Evolutionary conservation across 2,329 filamentous ascomycete species (phyloP).

Genomic region (Ophiocordyceps sinensis): DNA sequence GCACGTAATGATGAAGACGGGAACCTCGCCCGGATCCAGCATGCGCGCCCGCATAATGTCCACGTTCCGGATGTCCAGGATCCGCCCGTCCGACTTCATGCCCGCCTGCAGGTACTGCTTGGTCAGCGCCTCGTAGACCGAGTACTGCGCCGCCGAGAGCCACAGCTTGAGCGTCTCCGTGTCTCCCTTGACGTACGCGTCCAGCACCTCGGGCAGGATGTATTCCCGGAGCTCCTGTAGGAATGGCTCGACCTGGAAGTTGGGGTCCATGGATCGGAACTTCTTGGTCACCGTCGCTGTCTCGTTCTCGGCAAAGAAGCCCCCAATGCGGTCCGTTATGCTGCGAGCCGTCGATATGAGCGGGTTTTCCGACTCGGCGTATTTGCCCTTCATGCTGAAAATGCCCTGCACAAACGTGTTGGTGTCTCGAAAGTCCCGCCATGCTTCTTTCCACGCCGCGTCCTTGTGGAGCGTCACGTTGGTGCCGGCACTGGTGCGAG

Average conservation of each 20-base stretch:
- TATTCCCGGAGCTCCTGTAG: constrained; percentile 92
- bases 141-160: constrained; percentile 92
- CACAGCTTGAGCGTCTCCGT: constrained; percentile 81
- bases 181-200: constrained; percentile 96
- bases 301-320: constrained; percentile 98
- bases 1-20: constrained; percentile 94
- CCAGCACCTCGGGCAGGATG: constrained; percentile 90
- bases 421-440: constrained; percentile 85
- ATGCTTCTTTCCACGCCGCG: constrained; percentile 94
- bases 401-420: constrained; percentile 79
- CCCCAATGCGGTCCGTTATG: constrained; percentile 82
- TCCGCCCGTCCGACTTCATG: constrained; percentile 86
- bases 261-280: constrained; percentile 89
- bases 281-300: constrained; percentile 96
- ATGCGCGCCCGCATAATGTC: constrained; percentile 73
- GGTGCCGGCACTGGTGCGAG: constrained; percentile 60
- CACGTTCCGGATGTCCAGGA: constrained; percentile 88
- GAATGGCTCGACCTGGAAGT: constrained; percentile 91
- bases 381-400: constrained; percentile 72
- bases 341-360: constrained; percentile 83
- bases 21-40: constrained; percentile 73
- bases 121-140: constrained; percentile 90
- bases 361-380: constrained; percentile 95
- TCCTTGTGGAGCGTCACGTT: constrained; percentile 95
- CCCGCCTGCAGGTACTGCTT: constrained; percentile 92